Base-by-base conservation (phyloP, 1,284 basidiomycete species). In the Pisolithus thermaeus region DNA sequence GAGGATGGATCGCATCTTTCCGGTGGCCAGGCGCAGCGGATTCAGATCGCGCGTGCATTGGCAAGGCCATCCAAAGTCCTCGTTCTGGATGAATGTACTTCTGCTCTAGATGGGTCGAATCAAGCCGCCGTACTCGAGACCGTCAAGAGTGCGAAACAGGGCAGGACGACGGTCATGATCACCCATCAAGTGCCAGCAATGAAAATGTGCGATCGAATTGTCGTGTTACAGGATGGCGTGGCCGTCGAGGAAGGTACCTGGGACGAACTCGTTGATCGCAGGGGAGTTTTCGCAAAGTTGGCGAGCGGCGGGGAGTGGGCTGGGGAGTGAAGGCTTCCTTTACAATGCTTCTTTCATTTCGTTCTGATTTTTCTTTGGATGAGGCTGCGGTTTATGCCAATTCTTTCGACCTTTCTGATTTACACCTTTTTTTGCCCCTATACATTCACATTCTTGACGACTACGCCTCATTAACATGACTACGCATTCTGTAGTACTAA, bases 161-260 rank as follows among this genome's bases (percentile, higher is more conserved):
- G 80, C 4, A 76, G 85, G 53, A 97, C 93, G 55, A 93, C 90
- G 49, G 67, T 98, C 55, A 87, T 97, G 74, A 84, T 98, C 59
- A 97, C 95, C 20, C 96, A 99, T 73, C 96, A 96, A 67, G 67
- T 92, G 43, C 80, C 86, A 52, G 84, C 93, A 45, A 99, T 99
- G 95, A 79, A 77, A 64, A 83, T 86, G 77, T 97, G 95, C 71
- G 92, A 97, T 68, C 78, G 92, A 37, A 82, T 99, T 49, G 60
- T 97, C 20, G 89, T 97, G 39, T 68, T 98, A 9, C 77, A 85
- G 14, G 82, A 86, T 16, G 94, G 95, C 4, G 67, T 66, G 47
- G 78, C 97, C 18, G 86, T 75, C 9, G 92, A 97, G 71, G 72
- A 90, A 58, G 94, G 94, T 16, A 77, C 76, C 43, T 97, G 81